These are phyloP conservation scores for Cyclotella baltica DNA, from an alignment of 108 stramenopile species.

Conservation along the genomic window DNA sequence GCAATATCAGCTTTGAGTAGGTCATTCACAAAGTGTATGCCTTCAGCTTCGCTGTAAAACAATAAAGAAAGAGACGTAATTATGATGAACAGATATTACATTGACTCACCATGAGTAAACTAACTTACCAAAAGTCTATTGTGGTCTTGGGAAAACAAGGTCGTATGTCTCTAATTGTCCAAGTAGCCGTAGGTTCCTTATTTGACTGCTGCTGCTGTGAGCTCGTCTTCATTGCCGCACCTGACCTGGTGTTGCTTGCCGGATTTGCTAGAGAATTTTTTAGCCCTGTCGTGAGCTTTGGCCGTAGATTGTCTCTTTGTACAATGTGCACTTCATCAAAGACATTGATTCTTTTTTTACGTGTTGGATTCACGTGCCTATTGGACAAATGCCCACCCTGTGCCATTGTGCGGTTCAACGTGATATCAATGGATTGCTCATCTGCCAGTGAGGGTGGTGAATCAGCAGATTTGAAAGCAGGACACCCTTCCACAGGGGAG, in stretches of 20 bases:
- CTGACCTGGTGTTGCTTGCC: neutral
- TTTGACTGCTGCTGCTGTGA: neutral
- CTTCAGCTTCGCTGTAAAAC: neutral
- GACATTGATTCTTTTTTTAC: constrained; percentile 4
- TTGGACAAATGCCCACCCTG: neutral
- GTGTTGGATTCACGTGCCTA: neutral
- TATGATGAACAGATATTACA: neutral
- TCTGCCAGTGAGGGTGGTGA: neutral
- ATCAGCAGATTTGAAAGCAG: neutral
- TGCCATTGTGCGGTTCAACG: neutral
- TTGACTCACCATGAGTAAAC: neutral
- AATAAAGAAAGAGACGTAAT: neutral
- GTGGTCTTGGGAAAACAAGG: constrained; percentile 12
- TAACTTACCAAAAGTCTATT: constrained; percentile 11
- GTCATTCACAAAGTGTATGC: constrained; percentile 22
- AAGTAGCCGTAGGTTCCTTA: neutral
- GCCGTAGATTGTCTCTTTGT: neutral
- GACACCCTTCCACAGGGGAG: neutral
- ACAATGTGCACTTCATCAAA: neutral
- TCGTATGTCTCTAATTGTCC: constrained; percentile 10
- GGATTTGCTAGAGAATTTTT: neutral
- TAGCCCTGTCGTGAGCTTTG: neutral
- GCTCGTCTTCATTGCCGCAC: neutral
- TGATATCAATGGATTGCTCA: neutral
- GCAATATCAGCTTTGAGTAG: constrained; percentile 7